These are phyloP conservation scores for Orychophragmus violaceus DNA, from an alignment of 345 rosid genomes.

Conservation along the genomic window DNA sequence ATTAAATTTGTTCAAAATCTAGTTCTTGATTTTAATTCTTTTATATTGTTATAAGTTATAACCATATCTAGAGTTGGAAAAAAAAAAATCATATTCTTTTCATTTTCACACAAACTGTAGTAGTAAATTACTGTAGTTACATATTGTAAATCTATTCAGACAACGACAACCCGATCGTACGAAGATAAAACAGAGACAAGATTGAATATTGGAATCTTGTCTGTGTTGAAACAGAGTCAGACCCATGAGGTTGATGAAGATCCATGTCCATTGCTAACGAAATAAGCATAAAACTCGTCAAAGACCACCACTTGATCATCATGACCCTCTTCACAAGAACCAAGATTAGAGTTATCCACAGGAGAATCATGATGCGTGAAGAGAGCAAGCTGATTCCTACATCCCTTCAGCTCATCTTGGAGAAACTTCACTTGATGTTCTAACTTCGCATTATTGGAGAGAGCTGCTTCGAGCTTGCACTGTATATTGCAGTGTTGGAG, in stretches of 20 bases:
- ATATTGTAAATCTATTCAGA: neutral
- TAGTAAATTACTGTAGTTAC: neutral
- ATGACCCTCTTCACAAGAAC: conserved; percentile 32
- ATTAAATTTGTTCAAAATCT: too few species aligned
- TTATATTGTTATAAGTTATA: neutral
- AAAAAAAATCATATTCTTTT: neutral
- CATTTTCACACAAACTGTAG: neutral
- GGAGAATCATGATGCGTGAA: conserved; percentile 23
- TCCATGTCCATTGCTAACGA: conserved; percentile 39
- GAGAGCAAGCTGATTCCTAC: conserved; percentile 40
- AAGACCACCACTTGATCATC: conserved; percentile 39
- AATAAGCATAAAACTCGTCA: conserved; percentile 72
- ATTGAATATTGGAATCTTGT: neutral
- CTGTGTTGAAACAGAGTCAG: conserved; percentile 20
- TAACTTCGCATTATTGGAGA: conserved; percentile 49
- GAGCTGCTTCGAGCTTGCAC: conserved; percentile 46
- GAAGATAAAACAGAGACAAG: neutral
- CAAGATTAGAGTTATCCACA: conserved; percentile 24
- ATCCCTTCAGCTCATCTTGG: conserved; percentile 52
- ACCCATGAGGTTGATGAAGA: conserved; percentile 43
- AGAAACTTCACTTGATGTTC: conserved; percentile 64
- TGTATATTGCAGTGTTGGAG: conserved; percentile 49
- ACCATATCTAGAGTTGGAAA: neutral
- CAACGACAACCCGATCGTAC: neutral
- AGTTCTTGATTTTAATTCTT: neutral